Conservation (phyloP, 148 eudicot species). For the Chenopodium formosanum region DNA sequence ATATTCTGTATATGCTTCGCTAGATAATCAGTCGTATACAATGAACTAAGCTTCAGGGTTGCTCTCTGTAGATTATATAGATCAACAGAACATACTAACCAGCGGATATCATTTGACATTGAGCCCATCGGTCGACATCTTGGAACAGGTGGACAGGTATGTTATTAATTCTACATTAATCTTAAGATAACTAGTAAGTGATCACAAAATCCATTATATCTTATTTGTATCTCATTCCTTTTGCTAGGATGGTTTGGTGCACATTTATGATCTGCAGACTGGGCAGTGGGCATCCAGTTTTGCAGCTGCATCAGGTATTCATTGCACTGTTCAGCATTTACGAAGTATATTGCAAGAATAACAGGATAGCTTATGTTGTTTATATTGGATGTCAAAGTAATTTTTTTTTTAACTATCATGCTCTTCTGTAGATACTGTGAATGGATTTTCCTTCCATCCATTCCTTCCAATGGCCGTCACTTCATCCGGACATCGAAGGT, state of each 20-base stretch:
- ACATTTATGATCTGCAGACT: slow-evolving; percentile 88
- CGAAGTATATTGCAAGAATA: neutral
- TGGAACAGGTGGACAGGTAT: slow-evolving; percentile 97
- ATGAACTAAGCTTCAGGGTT: neutral
- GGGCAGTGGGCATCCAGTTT: slow-evolving; percentile 96
- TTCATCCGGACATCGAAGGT: slow-evolving; percentile 96
- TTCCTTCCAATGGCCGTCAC: slow-evolving; percentile 88
- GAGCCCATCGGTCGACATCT: slow-evolving; percentile 89
- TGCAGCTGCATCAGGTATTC: slow-evolving; percentile 82
- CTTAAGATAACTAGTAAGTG: neutral
- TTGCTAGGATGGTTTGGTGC: slow-evolving; percentile 85
- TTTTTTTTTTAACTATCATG: neutral
- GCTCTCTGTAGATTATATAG: slow-evolving; percentile 65
- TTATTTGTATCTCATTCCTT: slow-evolving; percentile 1
- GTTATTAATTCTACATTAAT: slow-evolving; percentile 7
- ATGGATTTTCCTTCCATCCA: slow-evolving; percentile 87
- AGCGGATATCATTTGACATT: slow-evolving; percentile 84
- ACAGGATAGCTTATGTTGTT: neutral
- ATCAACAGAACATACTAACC: slow-evolving; percentile 87
- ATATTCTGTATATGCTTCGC: neutral
- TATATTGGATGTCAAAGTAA: neutral
- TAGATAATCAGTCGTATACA: neutral
- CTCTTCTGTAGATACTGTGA: slow-evolving; percentile 74
- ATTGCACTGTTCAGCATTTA: neutral
- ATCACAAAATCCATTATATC: neutral